Percentiles rank a stretch among this genome's conserved stretches.
Conservation (phyloP, 2,329 filamentous ascomycete species). For the Tricladium varicosporioides region DNA sequence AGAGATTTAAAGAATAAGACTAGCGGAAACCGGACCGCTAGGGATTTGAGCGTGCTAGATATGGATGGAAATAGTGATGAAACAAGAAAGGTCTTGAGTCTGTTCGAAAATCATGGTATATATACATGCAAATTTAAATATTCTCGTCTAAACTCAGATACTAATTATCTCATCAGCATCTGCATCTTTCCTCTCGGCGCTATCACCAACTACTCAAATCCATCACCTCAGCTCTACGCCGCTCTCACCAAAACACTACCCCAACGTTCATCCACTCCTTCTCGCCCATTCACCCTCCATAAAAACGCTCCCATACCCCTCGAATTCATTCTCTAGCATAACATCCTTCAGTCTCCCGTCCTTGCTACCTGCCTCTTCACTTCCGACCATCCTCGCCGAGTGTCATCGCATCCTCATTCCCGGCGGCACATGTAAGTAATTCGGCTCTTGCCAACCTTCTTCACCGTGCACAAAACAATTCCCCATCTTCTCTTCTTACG, state of each 20-base stretch:
- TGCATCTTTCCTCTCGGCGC: constrained; percentile 32
- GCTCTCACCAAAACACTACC: constrained; percentile 36
- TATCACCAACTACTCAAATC: constrained; percentile 35
- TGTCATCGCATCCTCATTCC: constrained; percentile 55
- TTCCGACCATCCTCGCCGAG: constrained; percentile 54
- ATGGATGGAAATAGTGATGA: constrained; percentile 10
- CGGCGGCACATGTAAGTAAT: constrained; percentile 3
- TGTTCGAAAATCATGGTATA: constrained; percentile 34
- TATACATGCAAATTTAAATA: background rate
- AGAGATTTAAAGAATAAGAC: constrained; percentile 40
- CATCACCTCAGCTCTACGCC: constrained; percentile 42
- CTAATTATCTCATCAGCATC: constrained; percentile 23
- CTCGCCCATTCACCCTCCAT: constrained; percentile 34
- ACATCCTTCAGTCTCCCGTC: constrained; percentile 56
- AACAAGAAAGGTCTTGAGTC: constrained; percentile 24
- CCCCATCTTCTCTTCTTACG: no score
- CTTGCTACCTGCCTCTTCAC: constrained; percentile 52
- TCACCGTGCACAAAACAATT: no score
- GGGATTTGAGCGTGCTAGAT: constrained; percentile 16
- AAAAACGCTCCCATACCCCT: constrained; percentile 37
- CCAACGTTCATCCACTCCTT: constrained; percentile 35
- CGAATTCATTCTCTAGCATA: constrained; percentile 45
- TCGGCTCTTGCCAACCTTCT: no score
- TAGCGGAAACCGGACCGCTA: background rate
- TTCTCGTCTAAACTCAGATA: no score